Evolutionary conservation across 176 grass and related monocot genomes (phyloP).

Genomic region (Themeda triandra): DNA sequence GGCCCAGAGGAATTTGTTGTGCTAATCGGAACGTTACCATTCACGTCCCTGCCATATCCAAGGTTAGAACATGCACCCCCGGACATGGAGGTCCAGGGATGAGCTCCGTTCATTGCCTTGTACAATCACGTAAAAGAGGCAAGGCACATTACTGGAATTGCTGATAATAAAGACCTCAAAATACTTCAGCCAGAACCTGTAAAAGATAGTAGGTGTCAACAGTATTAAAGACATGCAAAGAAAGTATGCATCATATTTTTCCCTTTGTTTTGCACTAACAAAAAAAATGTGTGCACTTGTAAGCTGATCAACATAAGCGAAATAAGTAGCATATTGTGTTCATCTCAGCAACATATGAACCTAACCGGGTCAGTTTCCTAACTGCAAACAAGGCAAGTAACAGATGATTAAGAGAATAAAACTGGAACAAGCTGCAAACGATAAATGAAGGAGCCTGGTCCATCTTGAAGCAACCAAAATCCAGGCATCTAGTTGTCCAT

Average conservation of each 20-base stretch:
- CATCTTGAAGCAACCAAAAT: background rate
- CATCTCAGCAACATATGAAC: background rate
- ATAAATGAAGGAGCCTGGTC: background rate
- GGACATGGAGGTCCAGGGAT: constrained; percentile 45
- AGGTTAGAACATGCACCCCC: constrained; percentile 50
- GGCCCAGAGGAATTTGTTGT: constrained; percentile 80
- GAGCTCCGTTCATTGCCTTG: constrained; percentile 42
- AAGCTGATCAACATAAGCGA: background rate
- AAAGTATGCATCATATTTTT: background rate
- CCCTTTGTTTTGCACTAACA: background rate
- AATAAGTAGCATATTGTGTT: background rate
- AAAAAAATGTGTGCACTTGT: background rate
- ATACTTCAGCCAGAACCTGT: constrained; percentile 12
- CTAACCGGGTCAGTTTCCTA: background rate
- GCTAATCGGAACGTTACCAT: constrained; percentile 45
- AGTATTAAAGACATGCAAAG: background rate
- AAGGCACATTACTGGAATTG: constrained; percentile 13
- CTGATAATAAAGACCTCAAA: constrained; percentile 14
- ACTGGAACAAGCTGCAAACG: background rate
- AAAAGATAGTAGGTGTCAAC: background rate
- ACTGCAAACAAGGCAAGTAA: background rate
- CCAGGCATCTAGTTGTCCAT: background rate
- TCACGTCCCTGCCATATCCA: constrained; percentile 52
- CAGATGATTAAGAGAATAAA: background rate
- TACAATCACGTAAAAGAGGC: constrained; percentile 16